phyloP scores from a whole-genome alignment of 768 basidiomycete species.

The Kwoniella shandongensis region DNA sequence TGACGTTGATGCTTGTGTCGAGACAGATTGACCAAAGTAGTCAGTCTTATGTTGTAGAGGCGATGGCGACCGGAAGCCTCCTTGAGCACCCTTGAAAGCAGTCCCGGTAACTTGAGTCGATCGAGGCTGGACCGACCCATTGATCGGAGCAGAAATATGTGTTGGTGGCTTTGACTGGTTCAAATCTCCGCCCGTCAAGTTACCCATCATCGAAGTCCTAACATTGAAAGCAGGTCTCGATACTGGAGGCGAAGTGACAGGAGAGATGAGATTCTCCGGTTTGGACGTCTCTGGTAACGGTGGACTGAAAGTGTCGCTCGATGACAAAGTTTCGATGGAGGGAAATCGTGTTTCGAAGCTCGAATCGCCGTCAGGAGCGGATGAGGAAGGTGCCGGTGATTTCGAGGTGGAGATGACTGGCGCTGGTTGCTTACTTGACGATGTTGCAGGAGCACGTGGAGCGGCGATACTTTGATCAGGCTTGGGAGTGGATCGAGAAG shows the following conservation, averaged over 20 bases:
- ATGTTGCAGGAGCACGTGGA: not conserved
- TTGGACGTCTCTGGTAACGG: not conserved
- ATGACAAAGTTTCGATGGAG: conserved; percentile 71
- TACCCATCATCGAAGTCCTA: conserved; percentile 40
- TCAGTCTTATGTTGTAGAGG: conserved; percentile 20
- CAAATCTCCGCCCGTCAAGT: conserved; percentile 46
- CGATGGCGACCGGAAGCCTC: conserved; percentile 7
- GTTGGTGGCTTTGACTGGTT: conserved; percentile 15
- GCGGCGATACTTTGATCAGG: not conserved
- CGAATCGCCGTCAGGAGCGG: conserved; percentile 30
- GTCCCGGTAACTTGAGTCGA: conserved; percentile 53
- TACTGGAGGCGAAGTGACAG: conserved; percentile 23
- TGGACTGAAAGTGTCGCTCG: conserved; percentile 19
- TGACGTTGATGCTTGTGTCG: not conserved
- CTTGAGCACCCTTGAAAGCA: conserved; percentile 37
- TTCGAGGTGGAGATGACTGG: conserved; percentile 9
- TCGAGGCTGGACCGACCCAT: conserved; percentile 33
- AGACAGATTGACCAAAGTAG: conserved; percentile 21
- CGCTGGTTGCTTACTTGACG: conserved; percentile 3
- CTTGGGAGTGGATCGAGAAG: conserved; percentile 8
- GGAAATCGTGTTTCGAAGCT: conserved; percentile 73
- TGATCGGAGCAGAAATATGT: not conserved
- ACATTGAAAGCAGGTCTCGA: conserved; percentile 14
- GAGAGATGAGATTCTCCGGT: conserved; percentile 27
- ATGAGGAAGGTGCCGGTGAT: conserved; percentile 25